Percentiles rank a stretch among this genome's conserved stretches.
phyloP scores from a whole-genome alignment of 371 early-diverging fungal species.

The Mycotypha africana region DNA sequence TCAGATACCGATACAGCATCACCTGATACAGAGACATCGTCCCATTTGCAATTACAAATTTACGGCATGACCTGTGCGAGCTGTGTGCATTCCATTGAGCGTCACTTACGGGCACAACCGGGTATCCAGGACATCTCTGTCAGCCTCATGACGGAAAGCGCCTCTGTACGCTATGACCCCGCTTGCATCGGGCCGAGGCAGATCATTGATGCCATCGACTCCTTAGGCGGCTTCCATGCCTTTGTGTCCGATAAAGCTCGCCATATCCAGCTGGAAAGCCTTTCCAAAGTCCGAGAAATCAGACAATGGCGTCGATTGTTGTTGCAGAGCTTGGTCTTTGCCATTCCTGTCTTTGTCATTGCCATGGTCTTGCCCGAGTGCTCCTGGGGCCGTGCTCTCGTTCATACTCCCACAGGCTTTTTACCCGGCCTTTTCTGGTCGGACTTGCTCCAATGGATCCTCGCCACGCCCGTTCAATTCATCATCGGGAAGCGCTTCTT shows the following conservation, averaged over 20 bases:
- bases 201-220: slow-evolving; percentile 75
- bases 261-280: slow-evolving; percentile 84
- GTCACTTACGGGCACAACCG: slow-evolving; percentile 43
- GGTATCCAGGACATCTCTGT: slow-evolving; percentile 71
- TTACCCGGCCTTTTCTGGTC: slow-evolving; percentile 66
- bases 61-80: slow-evolving; percentile 90
- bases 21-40: slow-evolving; percentile 12
- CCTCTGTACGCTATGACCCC: slow-evolving; percentile 62
- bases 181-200: slow-evolving; percentile 66
- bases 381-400: slow-evolving; percentile 22
- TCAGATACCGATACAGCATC: neutral
- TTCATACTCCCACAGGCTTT: slow-evolving; percentile 28
- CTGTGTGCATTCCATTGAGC: slow-evolving; percentile 76
- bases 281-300: slow-evolving; percentile 86
- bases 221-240: slow-evolving; percentile 88
- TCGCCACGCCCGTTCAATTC: slow-evolving; percentile 90
- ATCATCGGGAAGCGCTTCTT: slow-evolving; percentile 81
- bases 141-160: slow-evolving; percentile 70
- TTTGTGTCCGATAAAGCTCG: slow-evolving; percentile 50
- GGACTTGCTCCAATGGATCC: slow-evolving; percentile 46
- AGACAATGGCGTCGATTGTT: slow-evolving; percentile 72
- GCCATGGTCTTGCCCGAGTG: slow-evolving; percentile 81
- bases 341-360: slow-evolving; percentile 78
- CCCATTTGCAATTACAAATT: slow-evolving; percentile 66
- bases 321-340: slow-evolving; percentile 56